Evolutionary conservation across 2,329 filamentous ascomycete species (phyloP).

Genomic region (Rutstroemia sydowiana): DNA sequence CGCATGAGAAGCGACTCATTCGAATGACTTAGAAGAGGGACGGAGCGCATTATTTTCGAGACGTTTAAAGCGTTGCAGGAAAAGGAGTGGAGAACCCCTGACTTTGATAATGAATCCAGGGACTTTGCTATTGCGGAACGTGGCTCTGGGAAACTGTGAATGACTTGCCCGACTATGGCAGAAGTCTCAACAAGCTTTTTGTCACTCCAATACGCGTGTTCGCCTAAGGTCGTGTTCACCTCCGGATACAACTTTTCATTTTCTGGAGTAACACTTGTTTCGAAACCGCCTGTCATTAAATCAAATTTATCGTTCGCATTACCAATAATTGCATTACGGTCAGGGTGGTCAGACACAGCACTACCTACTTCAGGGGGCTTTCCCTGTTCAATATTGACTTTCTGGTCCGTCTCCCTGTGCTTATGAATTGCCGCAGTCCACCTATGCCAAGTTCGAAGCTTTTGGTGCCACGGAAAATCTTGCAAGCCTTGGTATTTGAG

Average conservation of each 20-base stretch:
- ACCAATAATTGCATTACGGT: no score
- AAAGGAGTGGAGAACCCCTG: constrained; percentile 15
- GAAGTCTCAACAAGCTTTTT: constrained; percentile 19
- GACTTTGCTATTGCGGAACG: neutral
- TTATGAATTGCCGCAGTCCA: constrained; percentile 22
- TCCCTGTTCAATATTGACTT: neutral
- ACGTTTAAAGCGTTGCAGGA: constrained; percentile 21
- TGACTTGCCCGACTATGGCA: constrained; percentile 20
- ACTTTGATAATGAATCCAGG: neutral
- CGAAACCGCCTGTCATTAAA: no score
- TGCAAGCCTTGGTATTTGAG: constrained; percentile 14
- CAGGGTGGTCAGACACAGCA: neutral
- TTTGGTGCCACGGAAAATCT: constrained; percentile 25
- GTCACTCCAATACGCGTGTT: neutral
- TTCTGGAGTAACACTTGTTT: neutral
- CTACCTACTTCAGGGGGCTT: neutral
- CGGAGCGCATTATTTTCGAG: constrained; percentile 12
- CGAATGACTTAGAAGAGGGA: no score
- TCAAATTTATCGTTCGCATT: no score
- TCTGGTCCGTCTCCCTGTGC: neutral
- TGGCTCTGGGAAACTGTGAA: constrained; percentile 13
- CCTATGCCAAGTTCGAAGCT: constrained; percentile 24
- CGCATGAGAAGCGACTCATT: constrained; percentile 17
- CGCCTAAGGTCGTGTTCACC: constrained; percentile 8
- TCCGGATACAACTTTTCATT: no score